These are phyloP conservation scores for Aspergillus sp. DNA, from an alignment of 2,329 filamentous ascomycete species.

Conservation along the genomic window DNA sequence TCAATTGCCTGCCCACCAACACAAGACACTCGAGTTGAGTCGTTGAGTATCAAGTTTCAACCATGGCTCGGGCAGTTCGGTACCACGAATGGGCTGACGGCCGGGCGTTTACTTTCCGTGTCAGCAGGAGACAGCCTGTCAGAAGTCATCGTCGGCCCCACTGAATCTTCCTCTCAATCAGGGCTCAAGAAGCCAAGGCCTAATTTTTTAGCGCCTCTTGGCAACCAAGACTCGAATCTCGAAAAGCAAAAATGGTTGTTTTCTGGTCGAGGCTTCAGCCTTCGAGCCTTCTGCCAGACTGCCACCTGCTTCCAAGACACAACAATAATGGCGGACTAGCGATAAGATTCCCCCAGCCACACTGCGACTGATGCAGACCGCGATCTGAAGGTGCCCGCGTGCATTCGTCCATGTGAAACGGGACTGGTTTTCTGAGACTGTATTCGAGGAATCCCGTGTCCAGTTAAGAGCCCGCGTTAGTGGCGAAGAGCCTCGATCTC, in stretches of 20 bases:
- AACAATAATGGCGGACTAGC: neutral
- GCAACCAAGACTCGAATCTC: slow-evolving; percentile 19
- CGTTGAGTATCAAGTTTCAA: slow-evolving; percentile 9
- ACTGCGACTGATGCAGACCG: slow-evolving; percentile 15
- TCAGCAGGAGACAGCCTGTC: slow-evolving; percentile 18
- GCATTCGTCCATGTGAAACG: slow-evolving; percentile 25
- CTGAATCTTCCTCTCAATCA: slow-evolving; percentile 24
- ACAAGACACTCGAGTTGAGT: slow-evolving; percentile 6
- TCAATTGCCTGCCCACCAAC: neutral
- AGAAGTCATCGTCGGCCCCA: slow-evolving; percentile 20
- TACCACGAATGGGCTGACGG: slow-evolving; percentile 18
- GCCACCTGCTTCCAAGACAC: slow-evolving; percentile 2
- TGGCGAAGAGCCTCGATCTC: slow-evolving; percentile 7
- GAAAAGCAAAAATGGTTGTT: slow-evolving; percentile 16
- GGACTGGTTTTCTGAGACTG: slow-evolving; percentile 2
- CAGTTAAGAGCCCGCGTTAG: slow-evolving; percentile 2
- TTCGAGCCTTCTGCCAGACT: neutral
- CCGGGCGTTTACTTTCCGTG: slow-evolving; percentile 13
- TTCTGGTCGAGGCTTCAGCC: slow-evolving; percentile 17
- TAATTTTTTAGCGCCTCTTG: slow-evolving; percentile 25
- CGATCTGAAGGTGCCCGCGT: slow-evolving; percentile 15
- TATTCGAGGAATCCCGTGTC: neutral
- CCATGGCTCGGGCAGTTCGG: slow-evolving; percentile 15
- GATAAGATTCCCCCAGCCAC: slow-evolving; percentile 23
- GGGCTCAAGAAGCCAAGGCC: slow-evolving; percentile 6